Evolutionary conservation across 441 rosid genomes (phyloP), one percentile per base, ranked within the genome.

Genomic region (Capsella rubella): DNA sequence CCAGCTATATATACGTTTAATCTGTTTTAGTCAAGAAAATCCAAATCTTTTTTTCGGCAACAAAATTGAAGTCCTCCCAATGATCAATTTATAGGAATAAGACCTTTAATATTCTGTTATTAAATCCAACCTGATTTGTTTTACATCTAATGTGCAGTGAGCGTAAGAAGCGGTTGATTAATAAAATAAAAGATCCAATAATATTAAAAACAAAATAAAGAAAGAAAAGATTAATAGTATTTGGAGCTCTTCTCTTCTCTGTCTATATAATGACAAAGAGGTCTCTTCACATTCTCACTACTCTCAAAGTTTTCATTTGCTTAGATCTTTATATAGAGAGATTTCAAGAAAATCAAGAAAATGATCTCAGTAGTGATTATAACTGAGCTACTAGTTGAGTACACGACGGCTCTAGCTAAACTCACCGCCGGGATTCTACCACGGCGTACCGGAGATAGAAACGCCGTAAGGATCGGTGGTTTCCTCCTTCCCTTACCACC

Each of bases 331-430:
- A 59, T 18, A 25, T 0, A 21, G 25, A 21, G 25, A 67, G 39
- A 16, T 9, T 73, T 25, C 29, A 3, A 74, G 53, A 65, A 29
- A 59, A 8, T 4, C 54, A 3, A 63, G 5, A 63, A 21, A 21
- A 77, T 87, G 90, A 87, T 89, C 9, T 78, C 76, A 35, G 79
- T 85, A 66, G 81, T 84, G 54, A 66, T 70, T 12, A 69, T 79
- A 73, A 86, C 84, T 73, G 87, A 81, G 84, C 78, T 84, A 15
- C 53, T 89, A 55, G 81, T 70, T 39, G 87, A 80, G 43, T 89
- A 81, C 78, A 73, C 86, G 67, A 52, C 59, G 77, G 88, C 82
- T 35, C 78, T 87, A 70, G 79, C 84, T 4, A 84, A 80, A 69
- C 52, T 84, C 54, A 74, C 81, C 15, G 82, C 79, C 67, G 78